Evolutionary conservation across 495 filamentous ascomycete genomes (phyloP), one percentile per base, ranked within the genome.

Genomic region (Penicillium verhagenii): DNA sequence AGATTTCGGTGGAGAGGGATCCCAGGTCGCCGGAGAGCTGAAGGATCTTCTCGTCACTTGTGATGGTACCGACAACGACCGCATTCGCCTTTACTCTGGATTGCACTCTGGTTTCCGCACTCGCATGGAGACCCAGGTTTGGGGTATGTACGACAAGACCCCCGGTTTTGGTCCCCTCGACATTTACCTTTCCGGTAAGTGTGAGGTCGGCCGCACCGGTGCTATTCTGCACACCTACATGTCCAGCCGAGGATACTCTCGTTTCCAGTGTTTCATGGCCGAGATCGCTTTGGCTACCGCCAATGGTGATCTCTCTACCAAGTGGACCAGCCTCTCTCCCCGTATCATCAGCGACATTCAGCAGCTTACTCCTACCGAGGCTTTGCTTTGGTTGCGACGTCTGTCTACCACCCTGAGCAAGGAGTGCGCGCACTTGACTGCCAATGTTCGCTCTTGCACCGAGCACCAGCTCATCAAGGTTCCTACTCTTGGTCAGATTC

Each of bases 61-160:
- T 31, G 45, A 48, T 8, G 45, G 45, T 16, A 48, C 45, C 10
- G 26, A 31, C 6, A 35, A 48, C 29, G 45, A 48, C 16, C 29
- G 45, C 19, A 48, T 48, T 31, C 45, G 45, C 25, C 26, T 48
- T 26, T 48, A 48, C 45, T 33, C 28, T 31, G 45, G 45, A 20
- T 19, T 48, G 45, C 45, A 48, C 45, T 48, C 45, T 48, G 45
- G 45, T 13, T 48, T 48, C 45, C 45, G 45, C n/a, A 48, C 45
- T 33, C 45, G 45, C 45, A 48, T 48, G 45, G 45, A 48, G 26
- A 48, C 45, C 10, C 45, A 48, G 26, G 45, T 48, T 25, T 48
- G 45, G 45, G 45, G 45, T 35, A 48, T 48, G 45, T 48, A 48
- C 19, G 45, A 48, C 16, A 35, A 31, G 16, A 33, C 45, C 9